Base-by-base conservation (phyloP, 2,329 filamentous ascomycete genomes). In the Cytospora leucostoma region DNA sequence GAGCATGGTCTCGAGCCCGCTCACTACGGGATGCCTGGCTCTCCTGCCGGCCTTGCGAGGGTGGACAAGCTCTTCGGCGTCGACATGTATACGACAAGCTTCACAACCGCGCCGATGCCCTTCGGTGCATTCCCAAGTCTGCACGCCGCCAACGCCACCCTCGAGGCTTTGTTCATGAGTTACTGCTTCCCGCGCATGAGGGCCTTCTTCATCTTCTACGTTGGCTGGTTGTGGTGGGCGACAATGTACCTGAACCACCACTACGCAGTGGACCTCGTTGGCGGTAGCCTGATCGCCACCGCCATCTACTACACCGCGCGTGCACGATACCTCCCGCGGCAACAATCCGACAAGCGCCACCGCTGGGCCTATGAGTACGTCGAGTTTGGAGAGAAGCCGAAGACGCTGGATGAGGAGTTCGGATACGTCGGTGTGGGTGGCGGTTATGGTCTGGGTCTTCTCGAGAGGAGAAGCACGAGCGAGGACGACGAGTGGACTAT, bases 161-260 rank as follows among this genome's bases (percentile, higher is more conserved):
- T 97, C 61, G 92, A 96, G 75, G 93, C 92, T 27, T 83, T 97
- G 17, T 97, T 97, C 81, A 91, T 98, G 88, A 91, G 89, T 76
- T 89, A 96, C 77, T 88, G 91, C 74, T 97, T 98, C 81, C 94
- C 94, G 5, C 87, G 86, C 66, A 84, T 96, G 68, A 88, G 90
- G 68, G 87, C 89, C 13, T 77, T 95, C 59, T 96, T 96, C 77
- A 84, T 93, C 67, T 82, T 85, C 67, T 98, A 97, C 76, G 90
- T 90, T 52, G 84, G 90, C 73, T 97, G 94, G 94, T 88, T 97
- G 71, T 97, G 93, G 91, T 98, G 94, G 93, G 91, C 93, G 13
- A 98, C 94, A 69, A 97, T 98, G 92, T 97, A 98, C 74, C 85
- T 98, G 59, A 96, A 92, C 72, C 94, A 98, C 77, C 94, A 98